Percentiles rank a stretch among this genome's conserved stretches.
phyloP scores from a whole-genome alignment of 192 early-diverging fungal genomes.

The Coemansia sp. region DNA sequence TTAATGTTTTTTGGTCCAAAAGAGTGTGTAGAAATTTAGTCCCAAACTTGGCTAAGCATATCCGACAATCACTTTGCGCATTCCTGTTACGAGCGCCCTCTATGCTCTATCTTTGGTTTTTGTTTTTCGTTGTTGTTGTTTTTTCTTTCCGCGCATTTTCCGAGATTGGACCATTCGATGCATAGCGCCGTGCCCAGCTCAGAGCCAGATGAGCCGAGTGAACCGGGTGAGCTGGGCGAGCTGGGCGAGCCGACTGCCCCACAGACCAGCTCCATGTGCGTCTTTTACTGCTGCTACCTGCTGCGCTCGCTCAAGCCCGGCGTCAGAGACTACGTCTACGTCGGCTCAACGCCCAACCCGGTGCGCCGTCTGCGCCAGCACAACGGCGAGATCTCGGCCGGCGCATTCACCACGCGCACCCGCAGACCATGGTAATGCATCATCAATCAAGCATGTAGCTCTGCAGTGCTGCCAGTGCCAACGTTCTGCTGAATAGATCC shows the following conservation, averaged over 20 bases:
- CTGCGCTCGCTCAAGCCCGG: conserved; percentile 48
- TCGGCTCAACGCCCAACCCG: conserved; percentile 52
- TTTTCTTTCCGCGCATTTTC: not conserved
- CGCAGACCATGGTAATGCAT: conserved; percentile 37
- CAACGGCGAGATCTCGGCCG: conserved; percentile 50
- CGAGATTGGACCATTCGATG: too few species aligned
- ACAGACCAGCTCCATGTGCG: not conserved
- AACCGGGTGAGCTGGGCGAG: not conserved
- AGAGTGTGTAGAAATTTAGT: too few species aligned
- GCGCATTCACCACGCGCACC: conserved; percentile 32
- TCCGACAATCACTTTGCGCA: not conserved
- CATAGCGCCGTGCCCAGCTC: not conserved
- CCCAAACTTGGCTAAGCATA: not conserved
- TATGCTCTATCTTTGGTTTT: too few species aligned
- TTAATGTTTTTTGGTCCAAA: not conserved
- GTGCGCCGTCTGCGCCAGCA: conserved; percentile 48
- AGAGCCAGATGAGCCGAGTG: conserved; percentile 1
- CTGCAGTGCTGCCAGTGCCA: too few species aligned
- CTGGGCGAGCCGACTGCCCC: not conserved
- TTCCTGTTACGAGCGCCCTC: too few species aligned
- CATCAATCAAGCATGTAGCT: too few species aligned
- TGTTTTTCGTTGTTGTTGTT: not conserved
- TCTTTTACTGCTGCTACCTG: conserved; percentile 52
- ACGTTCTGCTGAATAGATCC: too few species aligned
- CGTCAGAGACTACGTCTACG: conserved; percentile 26